Percentiles rank a stretch among this genome's conserved stretches.
Conservation (phyloP, 257 asterid species). For the Nicotiana undulata region DNA sequence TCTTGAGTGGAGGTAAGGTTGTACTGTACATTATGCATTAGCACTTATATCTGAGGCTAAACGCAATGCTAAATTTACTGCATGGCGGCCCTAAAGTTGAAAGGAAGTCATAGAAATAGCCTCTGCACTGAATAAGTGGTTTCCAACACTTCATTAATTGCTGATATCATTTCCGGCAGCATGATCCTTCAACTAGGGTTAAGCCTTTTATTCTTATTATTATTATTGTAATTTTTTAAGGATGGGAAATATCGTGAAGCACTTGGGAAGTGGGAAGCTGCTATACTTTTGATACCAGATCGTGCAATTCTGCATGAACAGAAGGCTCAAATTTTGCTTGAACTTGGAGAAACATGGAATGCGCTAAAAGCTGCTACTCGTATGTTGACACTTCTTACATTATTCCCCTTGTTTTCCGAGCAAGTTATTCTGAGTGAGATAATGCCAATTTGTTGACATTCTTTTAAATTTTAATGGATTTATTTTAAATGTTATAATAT, state of each 20-base stretch:
- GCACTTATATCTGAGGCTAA: not conserved
- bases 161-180: not conserved
- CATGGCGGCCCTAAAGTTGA: not conserved
- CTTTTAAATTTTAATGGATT: not conserved
- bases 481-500: not conserved
- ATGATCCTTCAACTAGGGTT: not conserved
- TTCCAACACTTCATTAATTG: not conserved
- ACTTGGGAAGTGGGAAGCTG: constrained; percentile 90
- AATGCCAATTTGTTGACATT: not conserved
- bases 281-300: constrained; percentile 60
- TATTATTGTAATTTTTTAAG: constrained; percentile 26
- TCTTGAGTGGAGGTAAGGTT: not conserved
- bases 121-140: not conserved
- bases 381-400: constrained; percentile 22
- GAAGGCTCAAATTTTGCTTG: constrained; percentile 85
- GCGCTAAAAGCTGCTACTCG: constrained; percentile 83
- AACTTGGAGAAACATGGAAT: constrained; percentile 83
- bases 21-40: not conserved
- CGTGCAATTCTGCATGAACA: constrained; percentile 78
- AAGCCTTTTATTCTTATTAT: not conserved
- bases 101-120: not conserved
- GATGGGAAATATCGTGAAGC: constrained; percentile 73
- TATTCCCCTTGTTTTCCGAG: not conserved
- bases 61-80: not conserved
- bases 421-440: not conserved